Evolutionary conservation across 768 basidiomycete genomes (phyloP).

Genomic region (Cantharellus anzutake): DNA sequence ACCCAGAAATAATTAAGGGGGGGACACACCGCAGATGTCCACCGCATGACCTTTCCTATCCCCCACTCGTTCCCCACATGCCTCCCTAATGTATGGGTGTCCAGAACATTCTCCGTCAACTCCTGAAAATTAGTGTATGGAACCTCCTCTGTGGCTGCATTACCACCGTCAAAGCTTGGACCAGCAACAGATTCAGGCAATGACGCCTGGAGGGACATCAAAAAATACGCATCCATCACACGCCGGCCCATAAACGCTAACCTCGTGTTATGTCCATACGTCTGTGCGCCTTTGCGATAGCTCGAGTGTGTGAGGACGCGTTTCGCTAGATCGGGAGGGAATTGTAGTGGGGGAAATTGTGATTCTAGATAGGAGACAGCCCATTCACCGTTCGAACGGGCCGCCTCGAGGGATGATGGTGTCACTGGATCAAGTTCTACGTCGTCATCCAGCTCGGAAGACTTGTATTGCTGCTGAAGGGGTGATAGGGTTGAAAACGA

Average conservation of each 20-base stretch:
- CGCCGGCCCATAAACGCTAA: conserved; percentile 66
- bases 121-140: conserved; percentile 32
- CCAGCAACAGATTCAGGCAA: not conserved
- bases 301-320: conserved; percentile 64
- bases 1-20: not conserved
- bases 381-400: not conserved
- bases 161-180: not conserved
- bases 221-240: conserved; percentile 54
- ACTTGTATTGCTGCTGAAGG: not conserved
- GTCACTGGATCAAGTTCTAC: not conserved
- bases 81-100: conserved; percentile 55
- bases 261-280: conserved; percentile 49
- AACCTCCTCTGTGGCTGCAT: not conserved
- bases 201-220: conserved; percentile 39
- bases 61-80: conserved; percentile 60
- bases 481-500: not conserved
- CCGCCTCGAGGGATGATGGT: not conserved
- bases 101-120: conserved; percentile 36
- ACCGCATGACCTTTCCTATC: conserved; percentile 50
- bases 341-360: conserved; percentile 31
- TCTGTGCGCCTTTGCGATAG: conserved; percentile 36
- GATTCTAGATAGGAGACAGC: conserved; percentile 30
- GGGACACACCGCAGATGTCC: conserved; percentile 34
- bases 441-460: not conserved
- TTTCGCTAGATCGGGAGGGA: conserved; percentile 49